Evolutionary conservation across 331 rosid genomes (phyloP).

Genomic region (Saraca asoca): DNA sequence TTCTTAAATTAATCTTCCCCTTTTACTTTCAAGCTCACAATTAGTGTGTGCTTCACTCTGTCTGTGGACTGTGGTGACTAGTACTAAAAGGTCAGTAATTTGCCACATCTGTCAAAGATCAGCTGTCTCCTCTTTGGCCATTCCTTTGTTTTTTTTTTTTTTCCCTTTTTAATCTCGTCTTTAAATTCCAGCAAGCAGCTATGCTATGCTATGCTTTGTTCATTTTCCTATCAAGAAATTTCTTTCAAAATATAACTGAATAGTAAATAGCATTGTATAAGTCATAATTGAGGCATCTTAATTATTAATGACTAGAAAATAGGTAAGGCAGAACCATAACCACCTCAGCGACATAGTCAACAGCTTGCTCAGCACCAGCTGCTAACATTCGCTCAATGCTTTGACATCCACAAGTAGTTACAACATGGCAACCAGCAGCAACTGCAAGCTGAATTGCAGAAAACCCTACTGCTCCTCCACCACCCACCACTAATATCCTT

Average conservation of each 20-base stretch:
- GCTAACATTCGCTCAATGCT: constrained; percentile 65
- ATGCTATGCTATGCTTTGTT: neutral
- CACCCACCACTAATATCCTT: constrained; percentile 85
- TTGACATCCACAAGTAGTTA: constrained; percentile 83
- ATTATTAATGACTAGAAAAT: constrained; percentile 17
- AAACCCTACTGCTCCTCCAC: constrained; percentile 97
- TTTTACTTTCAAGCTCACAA: neutral
- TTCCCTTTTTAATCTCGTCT: too few relatives aligned
- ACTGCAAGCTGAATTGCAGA: constrained; percentile 85
- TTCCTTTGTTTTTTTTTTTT: neutral
- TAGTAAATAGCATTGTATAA: constrained; percentile 5
- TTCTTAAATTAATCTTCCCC: neutral
- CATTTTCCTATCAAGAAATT: constrained; percentile 6
- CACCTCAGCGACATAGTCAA: constrained; percentile 87
- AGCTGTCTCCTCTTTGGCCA: constrained; percentile 12
- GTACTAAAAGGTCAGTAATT: neutral
- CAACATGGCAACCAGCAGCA: constrained; percentile 76
- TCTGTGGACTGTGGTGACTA: neutral
- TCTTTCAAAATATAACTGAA: constrained; percentile 7
- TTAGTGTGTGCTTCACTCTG: neutral
- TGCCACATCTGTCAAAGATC: constrained; percentile 21
- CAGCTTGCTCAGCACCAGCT: constrained; percentile 93
- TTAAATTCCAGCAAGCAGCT: too few relatives aligned
- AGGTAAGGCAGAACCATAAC: constrained; percentile 33
- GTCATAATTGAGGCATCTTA: constrained; percentile 26